A percentile compares a stretch with the other conserved stretches of the same genome.
Evolutionary conservation across 202 grass and related monocot species (phyloP).

Genomic region (Musa balbisiana): DNA sequence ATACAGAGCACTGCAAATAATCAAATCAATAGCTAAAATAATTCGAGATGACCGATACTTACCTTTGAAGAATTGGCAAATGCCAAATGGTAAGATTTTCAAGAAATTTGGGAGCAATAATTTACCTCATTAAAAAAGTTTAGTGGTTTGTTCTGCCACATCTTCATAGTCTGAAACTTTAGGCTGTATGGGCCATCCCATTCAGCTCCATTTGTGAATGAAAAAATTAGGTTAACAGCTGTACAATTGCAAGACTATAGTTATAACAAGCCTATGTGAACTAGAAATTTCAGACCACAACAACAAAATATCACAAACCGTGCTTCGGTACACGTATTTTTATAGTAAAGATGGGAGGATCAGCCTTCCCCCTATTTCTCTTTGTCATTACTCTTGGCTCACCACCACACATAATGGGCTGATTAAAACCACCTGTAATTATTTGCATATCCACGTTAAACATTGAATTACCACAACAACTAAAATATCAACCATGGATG

Average conservation of each 20-base stretch:
- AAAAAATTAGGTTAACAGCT: slow-evolving; percentile 76
- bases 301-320: slow-evolving; percentile 29
- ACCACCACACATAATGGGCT: slow-evolving; percentile 92
- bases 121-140: slow-evolving; percentile 82
- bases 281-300: not conserved
- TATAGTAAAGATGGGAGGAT: slow-evolving; percentile 75
- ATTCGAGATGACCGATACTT: not conserved
- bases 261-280: not conserved
- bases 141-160: slow-evolving; percentile 52
- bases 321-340: slow-evolving; percentile 65
- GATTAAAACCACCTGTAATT: slow-evolving; percentile 74
- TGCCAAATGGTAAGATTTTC: not conserved
- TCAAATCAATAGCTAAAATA: too few species aligned
- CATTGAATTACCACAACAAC: not conserved
- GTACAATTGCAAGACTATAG: slow-evolving; percentile 17
- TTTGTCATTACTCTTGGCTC: slow-evolving; percentile 83
- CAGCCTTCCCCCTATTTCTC: slow-evolving; percentile 58
- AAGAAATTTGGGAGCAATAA: not conserved
- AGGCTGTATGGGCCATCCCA: slow-evolving; percentile 84
- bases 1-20: too few species aligned
- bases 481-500: not conserved
- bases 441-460: not conserved
- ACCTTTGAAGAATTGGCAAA: not conserved
- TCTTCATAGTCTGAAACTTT: slow-evolving; percentile 59
- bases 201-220: slow-evolving; percentile 74